Conservation (phyloP, 1,139 yeast species). For the Pneumocystis carinii region DNA sequence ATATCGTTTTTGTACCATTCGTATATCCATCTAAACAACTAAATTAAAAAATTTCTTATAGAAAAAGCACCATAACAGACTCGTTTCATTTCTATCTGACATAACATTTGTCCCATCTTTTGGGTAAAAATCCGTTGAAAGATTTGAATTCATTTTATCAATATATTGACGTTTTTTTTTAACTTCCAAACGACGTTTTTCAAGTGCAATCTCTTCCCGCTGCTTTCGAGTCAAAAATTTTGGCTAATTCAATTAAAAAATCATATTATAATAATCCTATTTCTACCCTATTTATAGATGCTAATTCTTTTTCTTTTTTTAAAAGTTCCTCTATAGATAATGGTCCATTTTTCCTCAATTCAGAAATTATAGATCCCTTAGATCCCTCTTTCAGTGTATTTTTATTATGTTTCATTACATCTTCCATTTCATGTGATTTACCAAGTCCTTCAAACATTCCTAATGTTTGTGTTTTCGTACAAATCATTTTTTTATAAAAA, state of each 20-base stretch:
- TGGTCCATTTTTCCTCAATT: slow-evolving; percentile 2
- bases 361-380: no score
- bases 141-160: slow-evolving; percentile 3
- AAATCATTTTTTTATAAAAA: background rate
- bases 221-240: slow-evolving; percentile 29
- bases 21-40: background rate
- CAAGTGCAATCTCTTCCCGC: slow-evolving; percentile 28
- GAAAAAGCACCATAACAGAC: background rate
- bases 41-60: background rate
- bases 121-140: slow-evolving; percentile 1
- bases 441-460: no score
- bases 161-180: slow-evolving; percentile 13
- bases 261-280: slow-evolving; percentile 3
- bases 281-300: slow-evolving; percentile 7
- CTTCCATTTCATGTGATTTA: no score
- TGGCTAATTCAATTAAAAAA: slow-evolving; percentile 10
- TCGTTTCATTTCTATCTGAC: background rate
- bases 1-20: background rate
- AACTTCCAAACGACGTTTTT: slow-evolving; percentile 18
- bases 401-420: no score
- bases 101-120: background rate
- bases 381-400: no score
- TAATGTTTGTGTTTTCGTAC: no score
- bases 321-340: slow-evolving; percentile 14
- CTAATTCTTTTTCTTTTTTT: slow-evolving; percentile 8